phyloP scores from a whole-genome alignment of 148 eudicot species.

The Beta vulgaris region DNA sequence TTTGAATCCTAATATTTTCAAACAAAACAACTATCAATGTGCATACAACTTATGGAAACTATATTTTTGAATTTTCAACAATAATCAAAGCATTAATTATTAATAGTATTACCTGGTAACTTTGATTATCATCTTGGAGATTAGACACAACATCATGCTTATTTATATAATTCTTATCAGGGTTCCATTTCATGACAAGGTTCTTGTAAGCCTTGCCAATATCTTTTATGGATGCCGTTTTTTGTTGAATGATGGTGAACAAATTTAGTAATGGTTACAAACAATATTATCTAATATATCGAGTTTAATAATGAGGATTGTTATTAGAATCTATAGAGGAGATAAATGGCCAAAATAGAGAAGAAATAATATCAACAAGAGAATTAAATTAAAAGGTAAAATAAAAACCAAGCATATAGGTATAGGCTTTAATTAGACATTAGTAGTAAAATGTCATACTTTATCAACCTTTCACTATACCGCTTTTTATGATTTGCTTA shows the following conservation, averaged over 20 bases:
- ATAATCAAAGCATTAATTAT: no score
- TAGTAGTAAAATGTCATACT: neutral
- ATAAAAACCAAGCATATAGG: neutral
- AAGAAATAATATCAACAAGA: neutral
- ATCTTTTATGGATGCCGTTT: conserved; percentile 56
- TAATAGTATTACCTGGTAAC: conserved; percentile 11
- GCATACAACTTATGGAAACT: neutral
- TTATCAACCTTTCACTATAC: neutral
- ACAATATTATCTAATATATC: neutral
- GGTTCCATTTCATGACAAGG: conserved; percentile 68
- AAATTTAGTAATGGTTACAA: neutral
- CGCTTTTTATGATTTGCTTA: no score
- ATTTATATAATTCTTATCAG: conserved; percentile 42
- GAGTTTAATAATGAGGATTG: neutral
- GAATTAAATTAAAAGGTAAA: neutral
- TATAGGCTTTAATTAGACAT: neutral
- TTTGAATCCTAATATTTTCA: conserved; percentile 3
- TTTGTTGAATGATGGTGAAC: neutral
- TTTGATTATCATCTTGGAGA: conserved; percentile 13
- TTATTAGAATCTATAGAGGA: neutral
- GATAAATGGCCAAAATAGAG: neutral
- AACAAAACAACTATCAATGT: neutral
- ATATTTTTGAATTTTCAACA: no score
- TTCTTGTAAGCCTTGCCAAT: conserved; percentile 71
- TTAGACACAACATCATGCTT: conserved; percentile 44